Conservation (phyloP, 2,329 filamentous ascomycete species). For the Microsporum audouinii region DNA sequence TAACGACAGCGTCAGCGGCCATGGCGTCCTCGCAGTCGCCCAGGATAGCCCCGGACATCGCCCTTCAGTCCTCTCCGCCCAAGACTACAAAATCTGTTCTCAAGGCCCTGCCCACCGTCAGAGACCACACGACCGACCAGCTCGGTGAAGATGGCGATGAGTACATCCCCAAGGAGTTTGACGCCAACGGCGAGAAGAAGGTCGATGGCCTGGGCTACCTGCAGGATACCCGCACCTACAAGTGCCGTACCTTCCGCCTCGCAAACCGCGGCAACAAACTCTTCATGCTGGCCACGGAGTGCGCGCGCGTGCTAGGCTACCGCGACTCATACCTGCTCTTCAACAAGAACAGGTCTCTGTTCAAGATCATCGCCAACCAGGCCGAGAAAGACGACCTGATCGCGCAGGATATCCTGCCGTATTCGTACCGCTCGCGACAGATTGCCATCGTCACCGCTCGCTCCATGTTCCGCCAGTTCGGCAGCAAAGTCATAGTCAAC, state of each 20-base stretch:
- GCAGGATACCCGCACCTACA: conserved; percentile 72
- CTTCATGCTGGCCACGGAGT: conserved; percentile 98
- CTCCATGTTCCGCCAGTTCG: conserved; percentile 98
- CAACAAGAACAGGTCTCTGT: conserved; percentile 94
- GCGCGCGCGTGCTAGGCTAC: conserved; percentile 84
- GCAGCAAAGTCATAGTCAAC: conserved; percentile 81
- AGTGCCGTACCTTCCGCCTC: conserved; percentile 86
- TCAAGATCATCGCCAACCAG: conserved; percentile 95
- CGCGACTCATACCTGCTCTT: conserved; percentile 96
- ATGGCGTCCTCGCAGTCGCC: conserved; percentile 14
- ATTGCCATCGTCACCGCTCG: conserved; percentile 95
- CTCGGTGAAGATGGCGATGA: conserved; percentile 81
- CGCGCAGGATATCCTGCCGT: conserved; percentile 85
- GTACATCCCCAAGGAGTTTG: conserved; percentile 85
- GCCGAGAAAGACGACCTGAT: conserved; percentile 95
- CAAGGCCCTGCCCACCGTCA: conserved; percentile 87
- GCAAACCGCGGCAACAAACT: conserved; percentile 84
- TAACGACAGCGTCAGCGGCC: neutral
- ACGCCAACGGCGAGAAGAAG: conserved; percentile 90
- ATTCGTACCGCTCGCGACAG: conserved; percentile 95
- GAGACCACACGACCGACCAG: conserved; percentile 95
- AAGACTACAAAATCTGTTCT: conserved; percentile 72
- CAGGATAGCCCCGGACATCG: conserved; percentile 19
- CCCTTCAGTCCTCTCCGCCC: conserved; percentile 48
- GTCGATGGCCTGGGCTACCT: conserved; percentile 73